Base-by-base conservation (phyloP, 176 grass and related monocot species). In the Bolboschoenus planiculmis region DNA sequence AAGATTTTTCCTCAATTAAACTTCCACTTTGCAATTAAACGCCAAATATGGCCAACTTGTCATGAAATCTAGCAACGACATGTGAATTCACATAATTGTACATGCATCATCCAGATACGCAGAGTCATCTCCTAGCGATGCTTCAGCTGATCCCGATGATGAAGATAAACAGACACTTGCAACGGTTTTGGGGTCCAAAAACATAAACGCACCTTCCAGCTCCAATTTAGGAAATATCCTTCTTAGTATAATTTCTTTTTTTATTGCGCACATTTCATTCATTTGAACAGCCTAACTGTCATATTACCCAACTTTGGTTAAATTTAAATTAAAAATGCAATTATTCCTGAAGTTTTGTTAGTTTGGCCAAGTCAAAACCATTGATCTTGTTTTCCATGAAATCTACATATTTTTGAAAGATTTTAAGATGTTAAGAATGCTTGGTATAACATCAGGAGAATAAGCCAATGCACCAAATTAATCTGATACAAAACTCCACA, bases 121-220 rank as follows among this genome's bases (percentile, higher is more conserved):
- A 58, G 92, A 98, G 48, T 78, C 84, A 81, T 85, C 83, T 7
- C 84, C 85, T 85, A 93, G 87, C 85, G 89, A 83, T 77, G 85
- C 88, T 86, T 91, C 85, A 1, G 75, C 65, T 62, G 79, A 85
- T 31, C 85, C 63, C 74, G 88, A 90, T 47, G 39, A 83, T 78
- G 92, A 94, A 21, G 77, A 83, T 62, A 75, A 86, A 20, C 54
- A 66, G 37, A 76, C 78, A 48, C 82, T 85, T 23, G 88, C 83
- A 3, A 79, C 51, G 47, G 83, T 82, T 78, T 85, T 35, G 88
- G 86, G 85, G 82, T 91, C 70, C 56, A 78, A 33, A 83, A 59
- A 58, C 29, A 18, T 33, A 53, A 57, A 7, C 81, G 60, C 16
- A 30, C 2, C 39, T 83, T 34, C 39, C 43, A 84, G 33, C 82